Evolutionary conservation across 2,329 filamentous ascomycete species (phyloP).

Genomic region (Blastomyces percursus): DNA sequence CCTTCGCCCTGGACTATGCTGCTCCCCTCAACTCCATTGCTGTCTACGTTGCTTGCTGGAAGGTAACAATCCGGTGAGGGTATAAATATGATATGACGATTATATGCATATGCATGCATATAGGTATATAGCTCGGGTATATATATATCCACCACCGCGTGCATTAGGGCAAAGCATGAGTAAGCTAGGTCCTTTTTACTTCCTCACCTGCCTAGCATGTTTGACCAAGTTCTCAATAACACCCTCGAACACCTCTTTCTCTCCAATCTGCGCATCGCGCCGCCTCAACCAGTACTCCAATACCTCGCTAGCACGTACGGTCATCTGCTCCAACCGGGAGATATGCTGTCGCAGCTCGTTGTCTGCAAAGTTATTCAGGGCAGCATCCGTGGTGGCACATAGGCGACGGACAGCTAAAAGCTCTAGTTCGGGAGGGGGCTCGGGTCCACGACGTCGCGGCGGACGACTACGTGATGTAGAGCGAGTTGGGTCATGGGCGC

Average conservation of each 20-base stretch:
- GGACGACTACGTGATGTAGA: slow-evolving; percentile 21
- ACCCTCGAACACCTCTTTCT: slow-evolving; percentile 87
- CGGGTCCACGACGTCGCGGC: slow-evolving; percentile 40
- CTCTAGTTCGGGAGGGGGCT: slow-evolving; percentile 64
- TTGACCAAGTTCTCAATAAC: slow-evolving; percentile 96
- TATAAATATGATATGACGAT: not conserved
- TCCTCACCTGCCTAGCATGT: slow-evolving; percentile 74
- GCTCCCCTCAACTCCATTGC: not conserved
- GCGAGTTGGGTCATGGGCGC: slow-evolving; percentile 19
- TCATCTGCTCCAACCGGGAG: slow-evolving; percentile 55
- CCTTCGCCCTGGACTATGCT: not conserved
- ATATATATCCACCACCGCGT: not conserved
- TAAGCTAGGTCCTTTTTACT: slow-evolving; percentile 36
- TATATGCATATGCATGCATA: not conserved
- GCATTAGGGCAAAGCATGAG: not conserved
- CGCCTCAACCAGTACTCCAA: slow-evolving; percentile 81
- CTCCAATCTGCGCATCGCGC: slow-evolving; percentile 75
- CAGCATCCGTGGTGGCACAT: slow-evolving; percentile 75
- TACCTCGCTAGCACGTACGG: slow-evolving; percentile 61
- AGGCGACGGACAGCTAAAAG: slow-evolving; percentile 65
- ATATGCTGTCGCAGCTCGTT: slow-evolving; percentile 65
- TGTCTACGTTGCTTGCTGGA: not conserved
- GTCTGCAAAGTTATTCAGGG: slow-evolving; percentile 66
- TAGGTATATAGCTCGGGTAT: not conserved
- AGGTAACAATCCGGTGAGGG: not conserved